phyloP scores from a whole-genome alignment of 768 basidiomycete genomes.

The Holtermannia corniformis region DNA sequence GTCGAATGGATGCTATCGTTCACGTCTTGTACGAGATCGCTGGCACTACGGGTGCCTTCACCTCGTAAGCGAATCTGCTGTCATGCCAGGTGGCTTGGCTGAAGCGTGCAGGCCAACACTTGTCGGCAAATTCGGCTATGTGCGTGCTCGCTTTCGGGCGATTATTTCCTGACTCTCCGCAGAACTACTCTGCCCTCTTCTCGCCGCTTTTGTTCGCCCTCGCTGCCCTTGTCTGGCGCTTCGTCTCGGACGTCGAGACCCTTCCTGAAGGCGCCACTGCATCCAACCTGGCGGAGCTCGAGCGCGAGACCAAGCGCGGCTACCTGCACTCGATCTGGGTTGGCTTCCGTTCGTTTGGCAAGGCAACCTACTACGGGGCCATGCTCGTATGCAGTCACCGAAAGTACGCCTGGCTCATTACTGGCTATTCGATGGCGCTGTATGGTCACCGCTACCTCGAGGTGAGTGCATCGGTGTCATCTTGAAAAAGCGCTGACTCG shows the following conservation, averaged over 20 bases:
- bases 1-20: constrained; percentile 28
- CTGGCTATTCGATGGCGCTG: constrained; percentile 15
- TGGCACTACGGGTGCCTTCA: constrained; percentile 33
- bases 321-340: constrained; percentile 13
- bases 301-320: background rate
- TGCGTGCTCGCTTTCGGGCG: too few relatives aligned
- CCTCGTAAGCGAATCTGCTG: too few relatives aligned
- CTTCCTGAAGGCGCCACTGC: background rate
- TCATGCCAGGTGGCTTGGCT: too few relatives aligned
- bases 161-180: too few relatives aligned
- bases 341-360: constrained; percentile 10
- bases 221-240: constrained; percentile 23
- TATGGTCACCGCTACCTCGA: constrained; percentile 29
- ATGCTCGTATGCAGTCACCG: constrained; percentile 7
- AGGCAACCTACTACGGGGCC: constrained; percentile 12
- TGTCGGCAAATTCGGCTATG: constrained; percentile 30
- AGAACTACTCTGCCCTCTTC: constrained; percentile 21
- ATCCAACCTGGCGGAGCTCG: background rate
- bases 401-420: constrained; percentile 14
- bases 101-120: too few relatives aligned
- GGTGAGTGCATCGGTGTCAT: too few relatives aligned
- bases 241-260: constrained; percentile 9
- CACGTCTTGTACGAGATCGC: constrained; percentile 35
- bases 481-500: too few relatives aligned
- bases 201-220: constrained; percentile 21